Base-by-base conservation (phyloP, 2,329 filamentous ascomycete species). In the Penicillium sp. region DNA sequence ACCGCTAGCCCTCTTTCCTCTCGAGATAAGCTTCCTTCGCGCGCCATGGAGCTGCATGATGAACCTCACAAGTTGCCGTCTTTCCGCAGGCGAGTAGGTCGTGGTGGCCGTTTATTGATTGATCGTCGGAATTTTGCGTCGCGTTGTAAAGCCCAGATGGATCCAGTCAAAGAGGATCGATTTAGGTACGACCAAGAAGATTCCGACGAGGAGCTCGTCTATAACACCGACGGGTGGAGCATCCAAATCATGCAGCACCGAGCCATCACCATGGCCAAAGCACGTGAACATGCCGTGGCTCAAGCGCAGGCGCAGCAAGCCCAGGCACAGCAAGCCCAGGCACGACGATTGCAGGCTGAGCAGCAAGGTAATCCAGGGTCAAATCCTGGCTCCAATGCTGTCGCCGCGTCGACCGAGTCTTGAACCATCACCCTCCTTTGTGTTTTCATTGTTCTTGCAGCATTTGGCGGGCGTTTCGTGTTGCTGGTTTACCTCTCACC, bases 151-250 rank as follows among this genome's bases (percentile, higher is more conserved):
- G 42, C 69, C 64, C 57, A 66, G 12, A 51, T 64, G 51, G 66
- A 69, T 48, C 66, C 60, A 63, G 62, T 56, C 65, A 74, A 71
- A 33, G 66, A 73, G 39, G 85, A 90, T 58, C 77, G 81, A 44
- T 95, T 84, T 76, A 93, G 88, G 66, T 94, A 86, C 66, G 86
- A 93, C 56, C 81, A 82, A 16, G 85, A 94, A 53, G 85, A 88
- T 44, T 82, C 83, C 46, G 86, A 89, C 35, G 84, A 88, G 40
- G 77, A 81, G 38, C 74, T 82, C 15, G 72, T 80, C 43, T 88
- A 88, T 68, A 76, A 82, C 38, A 74, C 89, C 41, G 87, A 95
- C 58, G 84, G 82, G 54, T 77, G 71, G 37, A 72, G 73, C 47
- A 71, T 73, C 38, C 61, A 74, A 41, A 72, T 76, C 54, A 77